These are phyloP conservation scores for Dalbergia cultrata DNA, from an alignment of 306 rosid genomes.

Conservation along the genomic window DNA sequence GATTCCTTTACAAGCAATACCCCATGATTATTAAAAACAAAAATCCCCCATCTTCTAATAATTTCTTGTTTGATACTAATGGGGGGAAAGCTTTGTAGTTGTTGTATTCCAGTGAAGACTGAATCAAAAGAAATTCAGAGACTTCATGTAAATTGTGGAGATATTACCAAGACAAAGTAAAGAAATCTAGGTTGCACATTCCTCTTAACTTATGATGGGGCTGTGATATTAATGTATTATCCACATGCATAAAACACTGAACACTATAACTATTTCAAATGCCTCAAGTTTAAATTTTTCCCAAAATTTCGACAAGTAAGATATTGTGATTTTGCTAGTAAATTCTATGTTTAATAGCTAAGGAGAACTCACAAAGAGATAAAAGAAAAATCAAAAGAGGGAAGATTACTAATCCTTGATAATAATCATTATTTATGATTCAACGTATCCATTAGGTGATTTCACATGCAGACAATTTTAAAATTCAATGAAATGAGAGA, in stretches of 20 bases:
- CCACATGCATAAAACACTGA: conserved; percentile 20
- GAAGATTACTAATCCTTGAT: not conserved
- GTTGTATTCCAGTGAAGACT: conserved; percentile 1
- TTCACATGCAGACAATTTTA: not conserved
- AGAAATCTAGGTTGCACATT: no score
- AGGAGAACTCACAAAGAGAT: not conserved
- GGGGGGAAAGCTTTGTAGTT: not conserved
- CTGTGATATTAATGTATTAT: not conserved
- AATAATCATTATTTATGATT: not conserved
- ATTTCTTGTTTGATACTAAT: not conserved
- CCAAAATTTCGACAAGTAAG: conserved; percentile 19
- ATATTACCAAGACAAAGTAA: not conserved
- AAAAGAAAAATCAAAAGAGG: not conserved
- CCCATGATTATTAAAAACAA: not conserved
- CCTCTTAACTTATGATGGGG: no score
- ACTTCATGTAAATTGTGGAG: conserved; percentile 14
- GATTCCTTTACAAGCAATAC: conserved; percentile 6
- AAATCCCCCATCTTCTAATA: not conserved
- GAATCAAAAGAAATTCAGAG: conserved; percentile 22
- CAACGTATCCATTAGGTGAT: conserved; percentile 20
- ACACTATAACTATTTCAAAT: conserved; percentile 32
- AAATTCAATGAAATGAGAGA: conserved; percentile 18
- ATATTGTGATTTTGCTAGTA: not conserved
- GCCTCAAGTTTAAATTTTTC: conserved; percentile 13
- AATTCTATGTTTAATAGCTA: not conserved